Percentiles rank a stretch among this genome's conserved stretches.
These are phyloP conservation scores for Cryptococcus deneoformans DNA, from an alignment of 1,284 basidiomycete genomes.

Conservation along the genomic window DNA sequence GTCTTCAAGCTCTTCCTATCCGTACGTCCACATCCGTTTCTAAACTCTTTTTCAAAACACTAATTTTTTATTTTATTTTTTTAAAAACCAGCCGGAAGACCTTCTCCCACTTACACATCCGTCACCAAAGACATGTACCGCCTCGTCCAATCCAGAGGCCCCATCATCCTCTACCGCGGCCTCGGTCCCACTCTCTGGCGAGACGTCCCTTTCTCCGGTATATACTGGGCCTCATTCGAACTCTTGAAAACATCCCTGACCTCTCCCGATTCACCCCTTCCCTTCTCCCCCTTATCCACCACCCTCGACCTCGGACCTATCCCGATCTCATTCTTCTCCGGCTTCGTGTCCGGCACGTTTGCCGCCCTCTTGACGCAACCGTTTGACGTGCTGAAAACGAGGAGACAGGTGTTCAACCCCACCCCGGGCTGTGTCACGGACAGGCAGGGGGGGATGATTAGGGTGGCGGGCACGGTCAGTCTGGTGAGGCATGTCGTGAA, in stretches of 20 bases:
- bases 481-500: constrained; percentile 63
- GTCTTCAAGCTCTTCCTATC: constrained; percentile 75
- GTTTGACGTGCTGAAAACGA: constrained; percentile 94
- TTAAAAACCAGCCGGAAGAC: constrained; percentile 56
- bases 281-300: constrained; percentile 15
- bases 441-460: constrained; percentile 19
- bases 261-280: constrained; percentile 24
- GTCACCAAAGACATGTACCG: constrained; percentile 38
- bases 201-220: constrained; percentile 93
- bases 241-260: constrained; percentile 41
- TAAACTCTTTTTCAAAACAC: background rate
- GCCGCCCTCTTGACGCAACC: constrained; percentile 91
- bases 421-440: constrained; percentile 56
- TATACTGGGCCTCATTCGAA: constrained; percentile 50
- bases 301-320: constrained; percentile 18
- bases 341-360: constrained; percentile 51
- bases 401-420: constrained; percentile 68
- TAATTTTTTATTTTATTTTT: no score
- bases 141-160: constrained; percentile 63
- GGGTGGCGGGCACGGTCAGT: background rate
- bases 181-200: constrained; percentile 91
- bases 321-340: constrained; percentile 43
- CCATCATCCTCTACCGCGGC: constrained; percentile 79
- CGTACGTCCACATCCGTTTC: constrained; percentile 32
- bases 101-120: constrained; percentile 58